Evolutionary conservation across 495 filamentous ascomycete genomes (phyloP).

Genomic region (Penicillium argentinense): DNA sequence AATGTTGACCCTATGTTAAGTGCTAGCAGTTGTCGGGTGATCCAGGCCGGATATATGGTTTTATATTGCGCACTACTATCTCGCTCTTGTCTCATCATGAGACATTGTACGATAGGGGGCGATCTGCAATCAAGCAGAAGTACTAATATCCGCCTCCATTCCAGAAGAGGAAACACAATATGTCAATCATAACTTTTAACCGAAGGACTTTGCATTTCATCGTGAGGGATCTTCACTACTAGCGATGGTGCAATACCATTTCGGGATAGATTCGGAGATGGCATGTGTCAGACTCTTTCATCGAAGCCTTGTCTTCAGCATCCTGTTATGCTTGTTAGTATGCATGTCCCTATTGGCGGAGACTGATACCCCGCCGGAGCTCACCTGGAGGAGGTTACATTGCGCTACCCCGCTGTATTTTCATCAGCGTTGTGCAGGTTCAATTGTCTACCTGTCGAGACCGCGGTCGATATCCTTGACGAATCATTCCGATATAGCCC

Average conservation of each 20-base stretch:
- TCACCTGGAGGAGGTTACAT: background rate
- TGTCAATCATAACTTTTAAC: background rate
- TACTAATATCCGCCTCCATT: background rate
- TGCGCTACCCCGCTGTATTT: background rate
- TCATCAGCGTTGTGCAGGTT: too few relatives aligned
- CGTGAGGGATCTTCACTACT: background rate
- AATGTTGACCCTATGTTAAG: too few relatives aligned
- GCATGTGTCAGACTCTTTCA: too few relatives aligned
- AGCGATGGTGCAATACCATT: too few relatives aligned
- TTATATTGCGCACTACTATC: background rate
- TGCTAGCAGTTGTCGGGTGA: too few relatives aligned
- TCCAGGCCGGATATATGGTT: background rate
- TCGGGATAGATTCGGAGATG: background rate
- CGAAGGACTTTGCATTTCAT: background rate
- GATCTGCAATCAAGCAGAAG: background rate
- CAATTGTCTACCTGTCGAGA: too few relatives aligned
- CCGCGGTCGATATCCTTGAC: too few relatives aligned
- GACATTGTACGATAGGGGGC: background rate
- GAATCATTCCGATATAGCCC: too few relatives aligned
- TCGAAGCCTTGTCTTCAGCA: too few relatives aligned
- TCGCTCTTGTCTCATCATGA: background rate
- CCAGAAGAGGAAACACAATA: background rate
- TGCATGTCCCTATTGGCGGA: background rate
- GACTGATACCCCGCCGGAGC: background rate
- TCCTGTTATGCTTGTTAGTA: too few relatives aligned